Evolutionary conservation across 164 flowering plant genomes (phyloP).

Genomic region (Magnolia changhungtana): DNA sequence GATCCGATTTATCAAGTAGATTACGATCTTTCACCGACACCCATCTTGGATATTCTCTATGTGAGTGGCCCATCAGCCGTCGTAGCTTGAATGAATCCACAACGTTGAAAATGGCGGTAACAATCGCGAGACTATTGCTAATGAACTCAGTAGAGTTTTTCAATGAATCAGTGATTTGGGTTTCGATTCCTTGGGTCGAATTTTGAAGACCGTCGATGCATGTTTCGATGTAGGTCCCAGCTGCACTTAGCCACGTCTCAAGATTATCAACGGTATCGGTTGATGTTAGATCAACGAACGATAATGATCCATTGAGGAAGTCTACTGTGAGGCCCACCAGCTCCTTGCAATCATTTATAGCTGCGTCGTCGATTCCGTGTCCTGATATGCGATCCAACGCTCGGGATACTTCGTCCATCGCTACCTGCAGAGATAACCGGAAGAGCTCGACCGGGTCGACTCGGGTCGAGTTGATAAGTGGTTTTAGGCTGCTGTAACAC

Average conservation of each 20-base stretch:
- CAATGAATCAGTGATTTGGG: conserved; percentile 5
- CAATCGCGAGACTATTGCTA: conserved; percentile 63
- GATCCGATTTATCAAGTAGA: conserved; percentile 18
- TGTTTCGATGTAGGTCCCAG: conserved; percentile 58
- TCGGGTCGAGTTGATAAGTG: conserved; percentile 12
- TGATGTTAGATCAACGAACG: conserved; percentile 9
- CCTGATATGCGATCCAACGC: conserved; percentile 24
- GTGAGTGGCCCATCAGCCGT: conserved; percentile 24
- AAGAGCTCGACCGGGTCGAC: conserved; percentile 40
- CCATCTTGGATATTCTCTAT: conserved; percentile 35
- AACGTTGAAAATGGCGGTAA: conserved; percentile 25
- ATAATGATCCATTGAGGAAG: conserved; percentile 38
- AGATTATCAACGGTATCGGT: conserved; percentile 36
- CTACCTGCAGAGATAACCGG: conserved; percentile 41
- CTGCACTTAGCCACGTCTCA: conserved; percentile 65
- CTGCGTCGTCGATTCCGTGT: conserved; percentile 17
- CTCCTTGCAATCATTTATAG: conserved; percentile 40
- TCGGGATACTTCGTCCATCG: conserved; percentile 33
- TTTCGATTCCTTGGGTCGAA: conserved; percentile 3
- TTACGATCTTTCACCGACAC: conserved; percentile 26
- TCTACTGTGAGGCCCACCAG: conserved; percentile 47
- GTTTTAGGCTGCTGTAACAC: conserved; percentile 40
- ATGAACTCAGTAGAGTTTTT: conserved; percentile 49
- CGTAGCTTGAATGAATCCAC: conserved; percentile 28
- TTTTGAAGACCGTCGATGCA: conserved; percentile 59